These are phyloP conservation scores for Neocatenulostroma microsporum DNA, from an alignment of 2,329 filamentous ascomycete species.

Conservation along the genomic window DNA sequence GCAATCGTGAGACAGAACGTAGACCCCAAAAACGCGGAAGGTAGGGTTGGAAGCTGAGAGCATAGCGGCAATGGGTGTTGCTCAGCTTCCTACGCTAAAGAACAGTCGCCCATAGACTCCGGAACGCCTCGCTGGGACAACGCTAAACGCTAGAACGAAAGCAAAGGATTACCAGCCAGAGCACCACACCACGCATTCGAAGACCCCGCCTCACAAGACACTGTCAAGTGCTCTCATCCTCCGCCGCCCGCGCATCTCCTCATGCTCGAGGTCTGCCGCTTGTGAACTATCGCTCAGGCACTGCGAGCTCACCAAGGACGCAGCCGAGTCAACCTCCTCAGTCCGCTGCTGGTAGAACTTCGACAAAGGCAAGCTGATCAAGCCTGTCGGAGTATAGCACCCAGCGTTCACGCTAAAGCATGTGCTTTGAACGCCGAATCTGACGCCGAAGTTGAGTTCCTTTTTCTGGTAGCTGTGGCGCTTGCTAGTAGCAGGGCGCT, in stretches of 20 bases:
- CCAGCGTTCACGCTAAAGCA: constrained; percentile 13
- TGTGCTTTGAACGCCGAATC: neutral
- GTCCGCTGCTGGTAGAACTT: neutral
- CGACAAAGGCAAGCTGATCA: constrained; percentile 2
- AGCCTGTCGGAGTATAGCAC: constrained; percentile 14
- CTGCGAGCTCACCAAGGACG: constrained; percentile 3
- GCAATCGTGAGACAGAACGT: no score
- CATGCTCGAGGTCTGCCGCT: constrained; percentile 5
- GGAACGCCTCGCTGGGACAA: no score
- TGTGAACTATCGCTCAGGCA: neutral
- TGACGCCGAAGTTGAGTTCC: constrained; percentile 4
- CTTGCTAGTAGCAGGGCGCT: neutral
- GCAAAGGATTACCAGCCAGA: no score
- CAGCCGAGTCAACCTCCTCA: constrained; percentile 1
- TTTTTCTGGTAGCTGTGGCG: constrained; percentile 8
- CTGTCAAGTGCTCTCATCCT: constrained; percentile 1
- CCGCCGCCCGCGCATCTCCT: constrained; percentile 3
- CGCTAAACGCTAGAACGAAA: no score
- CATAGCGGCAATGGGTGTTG: no score
- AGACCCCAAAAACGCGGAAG: no score
- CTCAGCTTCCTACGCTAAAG: no score
- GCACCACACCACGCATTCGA: no score
- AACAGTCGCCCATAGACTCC: no score
- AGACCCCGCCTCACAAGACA: no score
- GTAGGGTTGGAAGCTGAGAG: no score